Evolutionary conservation across 805 yeast genomes (phyloP).

Genomic region (Suhomyces pyralidae): DNA sequence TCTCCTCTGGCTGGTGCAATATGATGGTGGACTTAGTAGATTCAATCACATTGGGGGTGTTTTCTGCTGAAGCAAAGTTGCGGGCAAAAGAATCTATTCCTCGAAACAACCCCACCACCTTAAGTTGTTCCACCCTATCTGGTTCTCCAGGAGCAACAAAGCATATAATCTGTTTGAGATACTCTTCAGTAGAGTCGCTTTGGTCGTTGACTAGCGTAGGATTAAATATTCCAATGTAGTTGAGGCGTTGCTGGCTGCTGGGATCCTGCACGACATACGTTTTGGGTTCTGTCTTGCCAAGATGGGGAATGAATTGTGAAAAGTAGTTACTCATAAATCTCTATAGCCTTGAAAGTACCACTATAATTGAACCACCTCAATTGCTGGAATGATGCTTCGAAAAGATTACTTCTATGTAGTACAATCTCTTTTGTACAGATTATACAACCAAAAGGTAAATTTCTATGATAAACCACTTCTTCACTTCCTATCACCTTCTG

Average conservation of each 20-base stretch:
- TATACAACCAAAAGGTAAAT: too few relatives aligned
- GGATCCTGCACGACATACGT: constrained; percentile 1
- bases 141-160: constrained; percentile 18
- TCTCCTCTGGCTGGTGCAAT: constrained; percentile 22
- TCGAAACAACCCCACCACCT: constrained; percentile 33
- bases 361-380: too few relatives aligned
- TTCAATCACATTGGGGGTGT: constrained; percentile 17
- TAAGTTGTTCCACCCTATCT: constrained; percentile 21
- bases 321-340: constrained; percentile 29
- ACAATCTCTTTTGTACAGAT: too few relatives aligned
- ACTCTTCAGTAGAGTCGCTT: constrained; percentile 28
- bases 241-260: constrained; percentile 10
- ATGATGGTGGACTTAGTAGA: constrained; percentile 25
- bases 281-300: constrained; percentile 14
- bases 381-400: too few relatives aligned
- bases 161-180: constrained; percentile 32
- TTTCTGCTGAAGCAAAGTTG: constrained; percentile 16
- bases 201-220: constrained; percentile 23
- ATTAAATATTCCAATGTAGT: constrained; percentile 31
- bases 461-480: too few relatives aligned
- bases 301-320: constrained; percentile 28
- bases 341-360: too few relatives aligned
- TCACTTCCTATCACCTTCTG: too few relatives aligned
- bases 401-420: too few relatives aligned
- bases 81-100: constrained; percentile 33